Conservation (phyloP, 2,329 filamentous ascomycete genomes). For the Aureobasidium sp. region DNA sequence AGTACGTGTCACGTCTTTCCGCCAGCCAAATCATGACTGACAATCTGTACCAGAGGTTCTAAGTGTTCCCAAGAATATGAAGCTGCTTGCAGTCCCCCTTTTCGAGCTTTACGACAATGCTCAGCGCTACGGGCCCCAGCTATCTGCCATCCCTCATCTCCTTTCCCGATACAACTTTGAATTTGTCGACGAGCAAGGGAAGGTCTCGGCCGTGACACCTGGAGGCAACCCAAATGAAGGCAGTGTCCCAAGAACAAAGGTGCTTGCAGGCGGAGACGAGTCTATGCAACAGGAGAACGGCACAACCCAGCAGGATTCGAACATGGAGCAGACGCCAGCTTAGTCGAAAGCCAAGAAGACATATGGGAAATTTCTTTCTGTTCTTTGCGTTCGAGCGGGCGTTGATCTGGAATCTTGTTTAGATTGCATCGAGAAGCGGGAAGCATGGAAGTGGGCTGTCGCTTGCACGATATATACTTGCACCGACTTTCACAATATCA, state of each 20-base stretch:
- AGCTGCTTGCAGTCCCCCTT: conserved; percentile 88
- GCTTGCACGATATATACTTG: not conserved
- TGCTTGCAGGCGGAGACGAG: conserved; percentile 54
- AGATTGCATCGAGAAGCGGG: not conserved
- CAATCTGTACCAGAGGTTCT: conserved; percentile 65
- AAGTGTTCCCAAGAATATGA: conserved; percentile 99
- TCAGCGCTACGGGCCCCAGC: conserved; percentile 85
- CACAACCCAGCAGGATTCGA: not conserved
- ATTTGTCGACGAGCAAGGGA: conserved; percentile 87
- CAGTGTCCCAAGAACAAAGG: conserved; percentile 56
- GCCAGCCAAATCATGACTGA: not conserved
- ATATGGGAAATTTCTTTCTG: not conserved
- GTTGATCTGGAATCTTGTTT: not conserved
- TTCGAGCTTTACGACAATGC: conserved; percentile 99
- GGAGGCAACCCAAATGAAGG: conserved; percentile 50
- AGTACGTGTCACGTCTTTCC: conserved; percentile 52
- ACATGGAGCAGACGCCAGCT: not conserved
- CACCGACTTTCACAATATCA: not conserved
- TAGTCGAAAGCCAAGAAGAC: not conserved
- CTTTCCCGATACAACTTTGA: conserved; percentile 96
- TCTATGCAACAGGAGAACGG: not conserved
- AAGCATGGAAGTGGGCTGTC: not conserved
- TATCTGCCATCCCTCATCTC: conserved; percentile 92
- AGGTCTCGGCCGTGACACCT: conserved; percentile 78
- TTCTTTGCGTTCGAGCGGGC: conserved; percentile 15